Conservation (phyloP, 805 yeast genomes). For the Wickerhamiella slavikovae region DNA sequence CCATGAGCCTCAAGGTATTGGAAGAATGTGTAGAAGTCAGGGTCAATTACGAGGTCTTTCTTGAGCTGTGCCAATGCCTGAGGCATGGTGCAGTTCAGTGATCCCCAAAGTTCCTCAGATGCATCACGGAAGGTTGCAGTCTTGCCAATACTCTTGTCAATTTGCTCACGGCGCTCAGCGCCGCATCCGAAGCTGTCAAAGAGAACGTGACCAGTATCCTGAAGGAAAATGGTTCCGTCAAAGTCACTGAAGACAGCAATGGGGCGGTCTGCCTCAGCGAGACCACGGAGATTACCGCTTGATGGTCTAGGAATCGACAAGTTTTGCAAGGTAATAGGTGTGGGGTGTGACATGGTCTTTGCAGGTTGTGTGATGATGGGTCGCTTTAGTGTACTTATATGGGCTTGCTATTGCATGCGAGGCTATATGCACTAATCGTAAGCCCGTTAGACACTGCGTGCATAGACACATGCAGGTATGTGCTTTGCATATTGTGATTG, state of each 20-base stretch:
- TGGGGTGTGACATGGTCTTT: not conserved
- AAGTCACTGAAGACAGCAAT: slow-evolving; percentile 19
- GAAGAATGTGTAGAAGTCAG: slow-evolving; percentile 21
- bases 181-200: slow-evolving; percentile 25
- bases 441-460: too few relatives aligned
- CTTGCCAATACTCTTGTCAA: slow-evolving; percentile 21
- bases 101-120: slow-evolving; percentile 25
- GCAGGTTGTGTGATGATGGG: too few relatives aligned
- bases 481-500: too few relatives aligned
- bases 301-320: slow-evolving; percentile 12
- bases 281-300: slow-evolving; percentile 12
- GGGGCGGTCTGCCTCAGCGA: slow-evolving; percentile 13
- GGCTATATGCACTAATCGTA: too few relatives aligned
- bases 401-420: too few relatives aligned
- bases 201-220: slow-evolving; percentile 26
- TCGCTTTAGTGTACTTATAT: too few relatives aligned
- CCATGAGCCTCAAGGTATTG: slow-evolving; percentile 20
- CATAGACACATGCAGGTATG: too few relatives aligned
- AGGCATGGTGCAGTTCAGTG: slow-evolving; percentile 20
- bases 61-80: slow-evolving; percentile 19
- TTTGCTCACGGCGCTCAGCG: slow-evolving; percentile 17
- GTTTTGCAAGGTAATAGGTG: slow-evolving; percentile 5
- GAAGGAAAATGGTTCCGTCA: slow-evolving; percentile 26
- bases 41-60: slow-evolving; percentile 20
- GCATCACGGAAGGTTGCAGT: slow-evolving; percentile 22